Evolutionary conservation across 2,329 filamentous ascomycete genomes (phyloP), one percentile per base, ranked within the genome.

Genomic region (Orbilia quercus): DNA sequence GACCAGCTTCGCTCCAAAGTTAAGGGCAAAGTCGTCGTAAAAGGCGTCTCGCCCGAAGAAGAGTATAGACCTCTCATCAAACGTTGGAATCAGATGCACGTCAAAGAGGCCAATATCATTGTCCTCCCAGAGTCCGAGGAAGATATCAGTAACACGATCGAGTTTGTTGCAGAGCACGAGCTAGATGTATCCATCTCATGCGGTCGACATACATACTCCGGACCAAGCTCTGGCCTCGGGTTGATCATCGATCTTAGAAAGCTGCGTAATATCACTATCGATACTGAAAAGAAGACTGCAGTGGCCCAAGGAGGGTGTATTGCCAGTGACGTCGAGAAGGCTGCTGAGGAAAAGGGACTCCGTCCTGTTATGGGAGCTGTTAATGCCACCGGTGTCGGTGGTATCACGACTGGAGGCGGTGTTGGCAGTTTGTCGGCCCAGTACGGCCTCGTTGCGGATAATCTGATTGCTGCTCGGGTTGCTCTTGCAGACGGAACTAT

Each of bases 401-500:
- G 70, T 53, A 67, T 74, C 34, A 74, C 70, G 11, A 67, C 64
- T 53, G 70, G 70, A 20, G 70, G 70, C 18, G 70, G 70, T n/a
- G 36, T 67, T 47, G 36, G 70, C 14, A 58, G 63, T 22, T 20
- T 74, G 9, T 63, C 62, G 1, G 50, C 53, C 4, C 63, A 67
- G 36, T 48, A 74, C 28, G 70, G 70, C 9, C 63, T 74, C 25
- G 70, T 74, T 28, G 50, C 47, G 2, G 70, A 74, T 50, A 74
- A 74, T 40, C 20, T 74, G 9, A 20, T 74, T 9, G 62, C 62
- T 12, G 70, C 70, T 18, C 55, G 63, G 7, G 70, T 74, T n/a
- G 70, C 64, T 22, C n/a, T 74, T 12, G 70, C 70, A 2, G 63
- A 31, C 82, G 82, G 79, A 82, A 85, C 3, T 83, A 86, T 76